Percentiles rank a stretch among this genome's conserved stretches.
phyloP scores from a whole-genome alignment of 371 early-diverging fungal species.

The Nematocida sp. region DNA sequence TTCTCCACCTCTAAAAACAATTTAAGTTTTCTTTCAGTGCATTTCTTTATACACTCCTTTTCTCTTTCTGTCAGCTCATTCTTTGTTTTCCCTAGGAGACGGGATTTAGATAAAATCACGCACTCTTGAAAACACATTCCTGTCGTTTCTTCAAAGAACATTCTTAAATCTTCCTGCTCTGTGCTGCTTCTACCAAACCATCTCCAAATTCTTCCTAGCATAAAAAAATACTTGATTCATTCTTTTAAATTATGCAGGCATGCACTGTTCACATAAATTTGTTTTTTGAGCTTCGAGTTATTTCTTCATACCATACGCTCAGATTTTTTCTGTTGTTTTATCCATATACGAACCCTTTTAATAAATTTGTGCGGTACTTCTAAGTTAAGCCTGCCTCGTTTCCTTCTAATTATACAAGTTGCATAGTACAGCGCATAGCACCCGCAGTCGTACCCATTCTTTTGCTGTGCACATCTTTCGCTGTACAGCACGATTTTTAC shows the following conservation, averaged over 20 bases:
- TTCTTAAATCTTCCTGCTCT: constrained; percentile 22
- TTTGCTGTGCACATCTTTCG: constrained; percentile 19
- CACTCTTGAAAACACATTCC: constrained; percentile 38
- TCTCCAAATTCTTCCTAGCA: constrained; percentile 1
- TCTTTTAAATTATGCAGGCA: background rate
- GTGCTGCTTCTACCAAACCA: background rate
- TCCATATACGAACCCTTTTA: background rate
- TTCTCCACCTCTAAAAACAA: constrained; percentile 31
- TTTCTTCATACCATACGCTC: no score
- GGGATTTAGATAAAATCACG: background rate
- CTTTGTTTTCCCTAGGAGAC: background rate
- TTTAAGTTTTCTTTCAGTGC: constrained; percentile 14
- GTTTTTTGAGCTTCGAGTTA: background rate
- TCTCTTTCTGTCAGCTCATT: constrained; percentile 15
- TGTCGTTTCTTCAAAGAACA: constrained; percentile 53
- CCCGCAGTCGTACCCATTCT: constrained; percentile 44
- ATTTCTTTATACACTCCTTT: constrained; percentile 9
- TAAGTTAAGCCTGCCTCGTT: background rate
- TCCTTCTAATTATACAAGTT: constrained; percentile 7
- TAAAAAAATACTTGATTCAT: background rate
- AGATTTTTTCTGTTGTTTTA: background rate
- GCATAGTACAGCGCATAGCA: constrained; percentile 49
- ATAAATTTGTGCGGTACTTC: background rate
- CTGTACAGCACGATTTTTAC: constrained; percentile 31
- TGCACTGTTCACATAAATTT: background rate